Conservation (phyloP, 305 asterid species). For the Fraxinus latifolia region DNA sequence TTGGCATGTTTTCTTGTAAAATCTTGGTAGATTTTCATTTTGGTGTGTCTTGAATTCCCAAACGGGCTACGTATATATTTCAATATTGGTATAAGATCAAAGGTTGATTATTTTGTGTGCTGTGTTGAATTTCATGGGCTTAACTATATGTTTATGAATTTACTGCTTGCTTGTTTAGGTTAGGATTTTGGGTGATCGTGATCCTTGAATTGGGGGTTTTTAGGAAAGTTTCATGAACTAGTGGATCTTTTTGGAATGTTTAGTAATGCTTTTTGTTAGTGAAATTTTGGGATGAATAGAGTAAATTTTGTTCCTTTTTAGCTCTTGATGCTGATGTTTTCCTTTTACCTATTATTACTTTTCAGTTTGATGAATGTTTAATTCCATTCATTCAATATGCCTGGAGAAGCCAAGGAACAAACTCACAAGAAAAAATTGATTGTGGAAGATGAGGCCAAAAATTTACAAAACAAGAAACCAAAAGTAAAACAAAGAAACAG, state of each 20-base stretch:
- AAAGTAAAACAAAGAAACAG: constrained; percentile 43
- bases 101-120: constrained; percentile 8
- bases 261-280: constrained; percentile 12
- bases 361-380: constrained; percentile 35
- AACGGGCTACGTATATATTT: constrained; percentile 16
- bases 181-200: constrained; percentile 21
- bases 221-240: constrained; percentile 20
- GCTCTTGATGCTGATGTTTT: neutral
- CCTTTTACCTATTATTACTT: constrained; percentile 1
- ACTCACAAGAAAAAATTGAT: constrained; percentile 28
- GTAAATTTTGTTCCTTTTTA: constrained; percentile 13
- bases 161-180: constrained; percentile 25
- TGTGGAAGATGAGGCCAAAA: constrained; percentile 38
- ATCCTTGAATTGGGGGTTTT: constrained; percentile 35
- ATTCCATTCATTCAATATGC: constrained; percentile 34
- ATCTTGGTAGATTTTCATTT: constrained; percentile 24
- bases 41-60: constrained; percentile 23
- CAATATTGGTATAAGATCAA: constrained; percentile 4
- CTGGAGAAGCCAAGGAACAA: constrained; percentile 38
- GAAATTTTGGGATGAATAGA: neutral
- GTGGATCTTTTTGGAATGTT: neutral
- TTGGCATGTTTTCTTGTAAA: constrained; percentile 8
- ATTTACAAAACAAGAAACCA: constrained; percentile 37
- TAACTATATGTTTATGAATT: constrained; percentile 20
- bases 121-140: constrained; percentile 20